Evolutionary conservation across 2,329 filamentous ascomycete species (phyloP), one percentile per base, ranked within the genome.

Genomic region (Microdochium nivale): DNA sequence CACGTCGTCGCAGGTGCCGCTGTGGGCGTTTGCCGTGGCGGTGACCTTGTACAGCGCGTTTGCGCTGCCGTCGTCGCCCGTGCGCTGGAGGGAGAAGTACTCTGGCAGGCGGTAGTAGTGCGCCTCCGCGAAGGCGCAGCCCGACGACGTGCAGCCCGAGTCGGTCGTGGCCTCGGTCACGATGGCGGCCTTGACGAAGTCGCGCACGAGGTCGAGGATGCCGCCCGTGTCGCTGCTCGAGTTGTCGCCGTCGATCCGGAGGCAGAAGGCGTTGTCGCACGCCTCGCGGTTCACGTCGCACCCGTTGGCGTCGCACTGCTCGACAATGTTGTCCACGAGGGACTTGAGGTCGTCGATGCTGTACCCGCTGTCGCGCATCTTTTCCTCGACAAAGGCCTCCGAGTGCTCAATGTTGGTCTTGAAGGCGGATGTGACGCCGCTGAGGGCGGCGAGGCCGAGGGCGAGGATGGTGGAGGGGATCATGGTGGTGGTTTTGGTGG

Each of bases 181-280:
- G 49, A 53, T 53, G 3, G 44, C 46, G 43, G 19, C 40, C 49
- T 53, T 53, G 49, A 51, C 49, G 37, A 40, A 53, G 25, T 51
- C 33, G 49, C 52, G 49, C 16, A 51, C 52, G 33, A 49, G 46
- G 23, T 53, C 52, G 30, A 49, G 44, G 27, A 53, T 53, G 35
- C 48, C 48, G 49, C 19, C 52, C 43, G 47, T 44, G 52, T 51
- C 48, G 44, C 25, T 25, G 52, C 48, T 49, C 23, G 40, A 47
- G 49, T 53, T 51, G 46, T 53, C 49, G n/a, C 52, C 52, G 35
- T 53, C 52, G 44, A 53, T 51, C 10, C n/a, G 25, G 44, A 53
- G 51, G 52, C 52, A 53, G 49, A 51, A 49, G 13, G 49, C 52
- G 25, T 33, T 49, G 9, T 53, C 48, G 35, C 49, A 53, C 46